Evolutionary conservation across 2,329 filamentous ascomycete species (phyloP).

Genomic region (Penicillium verrucosum): DNA sequence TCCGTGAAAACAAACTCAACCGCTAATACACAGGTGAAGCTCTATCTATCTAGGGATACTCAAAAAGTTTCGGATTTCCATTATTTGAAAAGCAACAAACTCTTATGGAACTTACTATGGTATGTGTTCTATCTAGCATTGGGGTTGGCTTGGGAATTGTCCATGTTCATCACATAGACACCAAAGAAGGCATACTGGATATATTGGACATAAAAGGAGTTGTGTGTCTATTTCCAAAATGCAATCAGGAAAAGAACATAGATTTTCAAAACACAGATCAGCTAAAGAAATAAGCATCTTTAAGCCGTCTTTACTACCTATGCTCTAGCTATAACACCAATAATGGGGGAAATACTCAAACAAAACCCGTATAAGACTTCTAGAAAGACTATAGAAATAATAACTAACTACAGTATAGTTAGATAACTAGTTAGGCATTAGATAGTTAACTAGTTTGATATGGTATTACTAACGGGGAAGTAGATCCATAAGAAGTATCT

Average conservation of each 20-base stretch:
- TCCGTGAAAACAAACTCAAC: constrained; percentile 56
- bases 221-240: background rate
- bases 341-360: too few relatives aligned
- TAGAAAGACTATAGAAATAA: too few relatives aligned
- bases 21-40: constrained; percentile 23
- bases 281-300: too few relatives aligned
- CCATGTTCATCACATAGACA: background rate
- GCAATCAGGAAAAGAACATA: background rate
- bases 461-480: background rate
- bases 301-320: too few relatives aligned
- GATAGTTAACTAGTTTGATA: too few relatives aligned
- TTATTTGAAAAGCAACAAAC: background rate
- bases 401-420: background rate
- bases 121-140: background rate
- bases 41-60: background rate
- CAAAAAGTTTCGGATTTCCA: background rate
- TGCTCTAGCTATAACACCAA: too few relatives aligned
- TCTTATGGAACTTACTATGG: background rate
- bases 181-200: background rate
- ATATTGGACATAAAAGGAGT: background rate
- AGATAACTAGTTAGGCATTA: too few relatives aligned
- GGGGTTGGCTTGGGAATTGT: background rate
- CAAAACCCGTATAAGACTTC: too few relatives aligned
- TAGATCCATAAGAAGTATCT: background rate
- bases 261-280: background rate